These are phyloP conservation scores for Plasmodium coatneyi DNA, from an alignment of 169 alveolate genomes.

Conservation along the genomic window DNA sequence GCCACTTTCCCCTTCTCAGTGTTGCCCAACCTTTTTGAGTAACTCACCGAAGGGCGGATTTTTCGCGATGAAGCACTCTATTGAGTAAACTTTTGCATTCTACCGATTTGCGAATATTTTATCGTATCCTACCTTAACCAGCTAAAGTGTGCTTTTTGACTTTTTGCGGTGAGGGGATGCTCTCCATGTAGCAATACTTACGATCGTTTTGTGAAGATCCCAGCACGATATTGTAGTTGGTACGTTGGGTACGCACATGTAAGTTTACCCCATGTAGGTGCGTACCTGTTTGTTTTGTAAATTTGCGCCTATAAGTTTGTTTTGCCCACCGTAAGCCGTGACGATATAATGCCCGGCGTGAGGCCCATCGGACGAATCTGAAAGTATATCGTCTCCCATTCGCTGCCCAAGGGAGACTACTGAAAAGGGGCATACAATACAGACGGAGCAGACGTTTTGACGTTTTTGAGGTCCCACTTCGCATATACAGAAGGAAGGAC, in stretches of 20 bases:
- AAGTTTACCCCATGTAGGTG: neutral
- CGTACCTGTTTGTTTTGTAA: neutral
- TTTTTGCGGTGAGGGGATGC: neutral
- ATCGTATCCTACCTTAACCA: neutral
- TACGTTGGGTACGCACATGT: neutral
- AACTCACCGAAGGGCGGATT: neutral
- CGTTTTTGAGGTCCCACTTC: neutral
- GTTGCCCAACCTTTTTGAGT: neutral
- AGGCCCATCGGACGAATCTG: neutral
- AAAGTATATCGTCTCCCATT: neutral
- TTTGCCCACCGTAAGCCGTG: neutral
- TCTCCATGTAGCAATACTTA: neutral
- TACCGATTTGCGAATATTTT: neutral
- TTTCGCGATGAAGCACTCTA: neutral
- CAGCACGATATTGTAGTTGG: neutral
- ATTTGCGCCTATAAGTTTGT: neutral
- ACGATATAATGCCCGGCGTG: neutral
- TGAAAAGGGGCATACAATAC: neutral
- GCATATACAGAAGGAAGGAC: neutral
- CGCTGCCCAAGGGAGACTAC: neutral
- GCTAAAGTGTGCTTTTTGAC: neutral
- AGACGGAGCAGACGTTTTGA: neutral
- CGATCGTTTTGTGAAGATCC: neutral
- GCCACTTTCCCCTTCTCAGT: neutral
- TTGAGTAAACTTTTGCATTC: neutral